Evolutionary conservation across 768 basidiomycete genomes (phyloP), one percentile per base, ranked within the genome.

Genomic region (Russula sp.): DNA sequence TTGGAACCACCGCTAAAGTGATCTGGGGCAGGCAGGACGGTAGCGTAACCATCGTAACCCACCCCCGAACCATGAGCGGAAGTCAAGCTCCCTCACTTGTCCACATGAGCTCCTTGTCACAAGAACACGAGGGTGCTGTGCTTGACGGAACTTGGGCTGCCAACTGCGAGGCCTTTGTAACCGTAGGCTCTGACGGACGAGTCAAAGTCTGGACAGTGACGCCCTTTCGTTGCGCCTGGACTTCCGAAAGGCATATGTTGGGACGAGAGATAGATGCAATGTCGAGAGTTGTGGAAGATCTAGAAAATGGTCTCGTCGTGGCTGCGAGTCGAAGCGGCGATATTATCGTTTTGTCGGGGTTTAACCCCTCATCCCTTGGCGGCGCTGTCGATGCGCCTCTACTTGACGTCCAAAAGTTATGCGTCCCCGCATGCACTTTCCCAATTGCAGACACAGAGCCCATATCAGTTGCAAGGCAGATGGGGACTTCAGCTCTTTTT

Each of bases 21-120:
- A 73, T 83, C 7, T 93, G 90, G 91, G 91, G 90, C 5, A 86
- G 83, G 67, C 74, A 77, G 29, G 81, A 79, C 52, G 91, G 90
- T 34, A 83, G 84, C 57, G 79, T 93, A 8, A 79, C 83, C 0
- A 75, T 89, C 35, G 82, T 84, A 48, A 76, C 76, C 5, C 83
- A 83, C 0, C 75, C 74, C 25, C 80, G 78, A 39, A 82, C 81
- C 20, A 85, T 89, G 80, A 85, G 87, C 52, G 69, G 72, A 6
- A 70, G 71, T 29, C 77, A 77, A 41, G 75, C 78, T 2, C 73
- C 74, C 11, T 78, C 79, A 25, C 78, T 75, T 39, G 72, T 83
- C 46, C 70, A 77, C 22, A 73, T 78, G 59, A 87, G 85, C 61
- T 59, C 64, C 9, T 74, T 81, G n/a, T 68, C 69, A 5, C 87